These are phyloP conservation scores for Sporothrix humicola DNA, from an alignment of 2,329 filamentous ascomycete genomes.

Conservation along the genomic window DNA sequence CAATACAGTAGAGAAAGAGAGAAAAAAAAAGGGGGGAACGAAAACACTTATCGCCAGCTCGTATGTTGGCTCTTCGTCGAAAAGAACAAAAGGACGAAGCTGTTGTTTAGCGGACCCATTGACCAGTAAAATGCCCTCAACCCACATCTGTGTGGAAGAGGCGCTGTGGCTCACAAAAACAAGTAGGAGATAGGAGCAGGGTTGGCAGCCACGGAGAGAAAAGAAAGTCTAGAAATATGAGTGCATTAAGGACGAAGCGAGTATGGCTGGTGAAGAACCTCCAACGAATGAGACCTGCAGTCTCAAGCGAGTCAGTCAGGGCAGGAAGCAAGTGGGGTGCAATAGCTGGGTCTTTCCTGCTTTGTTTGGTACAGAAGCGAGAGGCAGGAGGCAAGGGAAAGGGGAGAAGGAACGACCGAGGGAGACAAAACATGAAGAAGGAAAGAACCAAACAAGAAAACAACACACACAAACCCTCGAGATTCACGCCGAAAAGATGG, in stretches of 20 bases:
- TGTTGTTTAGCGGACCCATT: slow-evolving; percentile 6
- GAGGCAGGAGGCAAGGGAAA: slow-evolving; percentile 3
- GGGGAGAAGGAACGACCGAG: neutral
- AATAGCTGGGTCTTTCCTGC: neutral
- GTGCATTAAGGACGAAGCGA: no score
- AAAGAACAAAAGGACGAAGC: neutral
- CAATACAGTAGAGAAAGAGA: slow-evolving; percentile 12
- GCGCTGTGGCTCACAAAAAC: neutral
- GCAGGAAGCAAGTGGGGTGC: neutral
- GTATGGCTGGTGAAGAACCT: neutral
- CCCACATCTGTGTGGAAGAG: neutral
- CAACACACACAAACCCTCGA: neutral
- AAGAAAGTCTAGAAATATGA: no score
- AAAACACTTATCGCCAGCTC: neutral
- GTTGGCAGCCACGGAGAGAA: neutral
- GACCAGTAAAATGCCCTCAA: slow-evolving; percentile 6
- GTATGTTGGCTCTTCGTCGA: neutral
- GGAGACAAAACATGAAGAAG: neutral
- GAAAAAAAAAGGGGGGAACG: neutral
- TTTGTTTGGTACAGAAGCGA: neutral
- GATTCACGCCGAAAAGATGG: slow-evolving; percentile 18
- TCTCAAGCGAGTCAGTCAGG: neutral
- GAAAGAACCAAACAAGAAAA: neutral
- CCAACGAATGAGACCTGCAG: slow-evolving; percentile 19
- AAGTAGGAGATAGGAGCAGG: slow-evolving; percentile 23